Evolutionary conservation across 1,139 yeast species (phyloP).

Genomic region (Kurtzmaniella natalensis): DNA sequence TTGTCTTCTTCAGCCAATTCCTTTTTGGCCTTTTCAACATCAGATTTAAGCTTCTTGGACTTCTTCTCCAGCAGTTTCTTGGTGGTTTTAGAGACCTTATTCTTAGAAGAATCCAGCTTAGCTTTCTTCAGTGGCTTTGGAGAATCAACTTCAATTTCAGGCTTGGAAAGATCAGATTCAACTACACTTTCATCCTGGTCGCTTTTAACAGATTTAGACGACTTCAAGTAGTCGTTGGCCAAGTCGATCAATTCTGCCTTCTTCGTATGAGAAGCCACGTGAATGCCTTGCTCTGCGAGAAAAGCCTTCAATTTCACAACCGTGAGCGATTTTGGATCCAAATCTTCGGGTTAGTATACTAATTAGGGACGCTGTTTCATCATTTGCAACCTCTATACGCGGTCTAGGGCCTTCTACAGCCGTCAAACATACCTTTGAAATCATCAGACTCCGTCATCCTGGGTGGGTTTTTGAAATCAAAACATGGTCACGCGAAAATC

Average conservation of each 20-base stretch:
- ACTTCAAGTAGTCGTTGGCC: no score
- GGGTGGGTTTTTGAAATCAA: neutral
- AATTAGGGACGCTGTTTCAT: no score
- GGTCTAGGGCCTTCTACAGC: neutral
- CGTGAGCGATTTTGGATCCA: slow-evolving; percentile 58
- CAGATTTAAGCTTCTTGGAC: slow-evolving; percentile 10
- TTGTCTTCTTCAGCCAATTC: slow-evolving; percentile 16
- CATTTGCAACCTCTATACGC: neutral
- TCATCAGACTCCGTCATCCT: no score
- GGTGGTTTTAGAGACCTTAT: neutral
- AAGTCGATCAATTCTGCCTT: slow-evolving; percentile 49
- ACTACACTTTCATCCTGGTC: slow-evolving; percentile 7
- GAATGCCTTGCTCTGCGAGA: slow-evolving; percentile 52
- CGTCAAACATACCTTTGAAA: no score
- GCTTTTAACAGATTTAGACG: neutral
- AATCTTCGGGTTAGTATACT: slow-evolving; percentile 35
- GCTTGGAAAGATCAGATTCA: neutral
- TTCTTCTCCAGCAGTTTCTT: slow-evolving; percentile 1
- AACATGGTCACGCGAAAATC: slow-evolving; percentile 3
- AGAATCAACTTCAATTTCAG: no score
- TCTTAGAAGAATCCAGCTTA: no score
- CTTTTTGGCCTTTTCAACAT: slow-evolving; percentile 16
- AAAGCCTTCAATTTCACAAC: slow-evolving; percentile 63
- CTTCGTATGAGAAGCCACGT: slow-evolving; percentile 56
- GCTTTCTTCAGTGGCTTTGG: no score